Evolutionary conservation across 495 filamentous ascomycete species (phyloP), one percentile per base, ranked within the genome.

Genomic region (Podospora tetraspora): DNA sequence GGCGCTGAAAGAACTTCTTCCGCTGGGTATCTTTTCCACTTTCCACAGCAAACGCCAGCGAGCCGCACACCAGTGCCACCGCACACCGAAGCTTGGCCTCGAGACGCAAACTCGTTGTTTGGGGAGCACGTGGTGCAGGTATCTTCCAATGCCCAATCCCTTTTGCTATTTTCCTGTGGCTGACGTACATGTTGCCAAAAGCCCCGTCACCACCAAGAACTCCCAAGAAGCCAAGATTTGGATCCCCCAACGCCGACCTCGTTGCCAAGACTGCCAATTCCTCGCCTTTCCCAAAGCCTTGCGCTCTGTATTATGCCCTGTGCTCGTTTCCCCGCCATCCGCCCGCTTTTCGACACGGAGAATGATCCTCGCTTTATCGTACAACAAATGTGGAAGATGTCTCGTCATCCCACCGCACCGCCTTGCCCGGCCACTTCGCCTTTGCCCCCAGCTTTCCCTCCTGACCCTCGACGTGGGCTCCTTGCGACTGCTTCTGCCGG

Each of bases 351-450:
- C 58, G 22, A 16, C 58, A 0, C 58, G 6, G 21, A 12, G 4
- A 24, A 25, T 19, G 34, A 16, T 37, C 12, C 34, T 25, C 4
- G 21, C 16, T 9, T 58, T 59, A 59, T 27, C 24, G 24, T 59
- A 59, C 22, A 59, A 10, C 13, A 59, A 59, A 59, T 5, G 57
- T 16, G 22, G 57, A 3, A 21, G 57, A 21, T 4, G 58, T 59
- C 58, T 59, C n/a, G 58, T n/a, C 58, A 7, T 59, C 58, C 58
- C 58, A 59, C 24, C 58, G 58, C 58, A 64, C 32, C 24, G 21
- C 32, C n/a, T 64, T 32, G 22, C 62, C 32, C 9, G 62, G 10
- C 16, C 30, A 24, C 9, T 3, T 16, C 29, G 13, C 7, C 25
- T 0, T 1, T 9, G 25, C 12, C 59, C 60, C 25, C 25, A 22